Evolutionary conservation across 2,329 filamentous ascomycete genomes (phyloP), one percentile per base, ranked within the genome.

Genomic region (Cladosporium cucumerinum): DNA sequence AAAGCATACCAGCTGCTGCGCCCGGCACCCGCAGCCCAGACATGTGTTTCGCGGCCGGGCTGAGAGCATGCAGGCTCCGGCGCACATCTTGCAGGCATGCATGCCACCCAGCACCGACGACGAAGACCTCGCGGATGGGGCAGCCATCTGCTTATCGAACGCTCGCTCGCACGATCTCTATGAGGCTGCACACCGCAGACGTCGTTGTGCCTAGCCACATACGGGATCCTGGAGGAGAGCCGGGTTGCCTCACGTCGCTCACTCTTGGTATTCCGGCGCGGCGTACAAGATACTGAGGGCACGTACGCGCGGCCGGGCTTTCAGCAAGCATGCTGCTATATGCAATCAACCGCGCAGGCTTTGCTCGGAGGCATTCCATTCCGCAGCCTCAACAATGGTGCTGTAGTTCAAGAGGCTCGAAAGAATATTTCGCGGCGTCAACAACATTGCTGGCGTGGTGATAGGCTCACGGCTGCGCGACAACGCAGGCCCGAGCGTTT

Each of bases 191-290:
- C 48, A 46, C 39, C 39, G 39, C 39, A 46, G 39, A 12, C n/a
- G 51, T 54, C 21, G 32, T 57, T 26, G 54, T 57, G 32, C 54
- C 54, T 57, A 57, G 54, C 54, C 54, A 34, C 28, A 57, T 23
- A 21, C 54, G 54, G 54, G 54, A 30, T 30, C 12, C 28, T 34
- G 54, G 54, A 57, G 60, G 60, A 62, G 60, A 62, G 49, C 60
- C 60, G 60, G 25, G 21, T 14, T 46, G 34, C 11, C 58, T 51
- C 58, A 52, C 58, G 58, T 39, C 36, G 39, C 26, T 32, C 36
- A 48, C 30, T 62, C 60, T 62, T 62, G 60, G 60, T 55, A 62
- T 23, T 62, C 60, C 60, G 60, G 60, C 60, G 49, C 60, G 60
- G 60, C 60, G 49, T 21, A 46, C 49, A 32, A 28, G 12, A n/a